phyloP scores from a whole-genome alignment of 805 yeast genomes.

The Cyberlindnera samutprakarnensis region DNA sequence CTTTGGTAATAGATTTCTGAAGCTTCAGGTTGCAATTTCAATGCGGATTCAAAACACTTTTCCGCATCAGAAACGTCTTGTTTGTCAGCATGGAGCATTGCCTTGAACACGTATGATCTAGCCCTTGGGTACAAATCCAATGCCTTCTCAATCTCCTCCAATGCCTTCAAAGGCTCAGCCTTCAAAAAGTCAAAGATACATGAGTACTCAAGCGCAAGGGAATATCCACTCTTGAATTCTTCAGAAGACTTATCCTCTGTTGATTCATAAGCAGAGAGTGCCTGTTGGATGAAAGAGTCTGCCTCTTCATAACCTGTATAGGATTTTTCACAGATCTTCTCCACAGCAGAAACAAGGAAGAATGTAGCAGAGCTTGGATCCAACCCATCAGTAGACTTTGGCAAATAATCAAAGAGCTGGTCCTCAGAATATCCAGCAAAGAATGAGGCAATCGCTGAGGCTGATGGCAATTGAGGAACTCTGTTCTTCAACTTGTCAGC shows the following conservation, averaged over 20 bases:
- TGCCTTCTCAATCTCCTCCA: constrained; percentile 56
- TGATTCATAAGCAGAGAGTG: constrained; percentile 38
- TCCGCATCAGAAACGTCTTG: constrained; percentile 64
- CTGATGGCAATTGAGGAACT: constrained; percentile 56
- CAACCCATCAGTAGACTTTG: constrained; percentile 8
- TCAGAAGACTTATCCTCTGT: constrained; percentile 13
- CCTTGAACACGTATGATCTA: constrained; percentile 75
- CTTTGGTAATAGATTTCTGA: constrained; percentile 89
- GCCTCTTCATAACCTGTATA: constrained; percentile 30
- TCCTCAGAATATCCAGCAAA: constrained; percentile 76
- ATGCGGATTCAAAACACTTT: constrained; percentile 65
- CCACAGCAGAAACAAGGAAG: constrained; percentile 58
- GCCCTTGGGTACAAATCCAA: constrained; percentile 66
- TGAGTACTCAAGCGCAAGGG: constrained; percentile 75
- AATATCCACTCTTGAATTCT: constrained; percentile 32
- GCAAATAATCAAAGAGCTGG: constrained; percentile 38
- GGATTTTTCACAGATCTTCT: constrained; percentile 39
- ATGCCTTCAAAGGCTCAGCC: constrained; percentile 60
- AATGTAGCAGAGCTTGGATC: constrained; percentile 51
- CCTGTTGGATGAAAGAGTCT: constrained; percentile 42
- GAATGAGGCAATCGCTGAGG: constrained; percentile 78
- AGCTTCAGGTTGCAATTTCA: constrained; percentile 55
- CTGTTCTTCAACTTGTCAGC: constrained; percentile 42
- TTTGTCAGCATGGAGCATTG: constrained; percentile 76
- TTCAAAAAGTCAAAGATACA: constrained; percentile 82